Evolutionary conservation across 768 basidiomycete genomes (phyloP).

Genomic region (Cyathus striatus): DNA sequence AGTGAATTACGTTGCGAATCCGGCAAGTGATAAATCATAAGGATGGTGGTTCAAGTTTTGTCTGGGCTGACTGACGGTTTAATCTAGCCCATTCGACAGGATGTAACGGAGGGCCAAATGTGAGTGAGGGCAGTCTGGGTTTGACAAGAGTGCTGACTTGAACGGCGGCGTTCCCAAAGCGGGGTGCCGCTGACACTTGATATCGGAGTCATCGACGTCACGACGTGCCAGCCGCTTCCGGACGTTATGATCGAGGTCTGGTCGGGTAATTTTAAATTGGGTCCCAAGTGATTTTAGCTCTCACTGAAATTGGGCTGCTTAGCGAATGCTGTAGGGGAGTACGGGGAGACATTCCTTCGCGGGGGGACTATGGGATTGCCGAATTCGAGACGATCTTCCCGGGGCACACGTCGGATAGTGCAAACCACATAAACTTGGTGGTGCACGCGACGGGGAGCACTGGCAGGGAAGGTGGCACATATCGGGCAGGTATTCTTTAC

Average conservation of each 20-base stretch:
- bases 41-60: too few species aligned
- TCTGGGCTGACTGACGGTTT: neutral
- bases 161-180: slow-evolving; percentile 8
- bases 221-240: slow-evolving; percentile 27
- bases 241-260: slow-evolving; percentile 33
- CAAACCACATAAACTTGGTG: slow-evolving; percentile 31
- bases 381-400: slow-evolving; percentile 32
- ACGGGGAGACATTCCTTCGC: slow-evolving; percentile 26
- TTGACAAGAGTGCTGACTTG: neutral
- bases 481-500: slow-evolving; percentile 34
- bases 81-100: slow-evolving; percentile 12
- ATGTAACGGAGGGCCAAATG: slow-evolving; percentile 15
- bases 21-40: slow-evolving; percentile 7
- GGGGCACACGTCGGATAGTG: slow-evolving; percentile 24
- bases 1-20: slow-evolving; percentile 14
- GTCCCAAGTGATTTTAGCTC: neutral
- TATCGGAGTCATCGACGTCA: slow-evolving; percentile 29
- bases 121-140: slow-evolving; percentile 3
- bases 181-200: slow-evolving; percentile 29
- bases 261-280: slow-evolving; percentile 10
- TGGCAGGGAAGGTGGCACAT: slow-evolving; percentile 19
- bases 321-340: slow-evolving; percentile 30
- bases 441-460: slow-evolving; percentile 21
- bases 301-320: neutral
- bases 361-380: slow-evolving; percentile 32